Conservation (phyloP, 1,139 yeast genomes). For the Taiozyma sp. region DNA sequence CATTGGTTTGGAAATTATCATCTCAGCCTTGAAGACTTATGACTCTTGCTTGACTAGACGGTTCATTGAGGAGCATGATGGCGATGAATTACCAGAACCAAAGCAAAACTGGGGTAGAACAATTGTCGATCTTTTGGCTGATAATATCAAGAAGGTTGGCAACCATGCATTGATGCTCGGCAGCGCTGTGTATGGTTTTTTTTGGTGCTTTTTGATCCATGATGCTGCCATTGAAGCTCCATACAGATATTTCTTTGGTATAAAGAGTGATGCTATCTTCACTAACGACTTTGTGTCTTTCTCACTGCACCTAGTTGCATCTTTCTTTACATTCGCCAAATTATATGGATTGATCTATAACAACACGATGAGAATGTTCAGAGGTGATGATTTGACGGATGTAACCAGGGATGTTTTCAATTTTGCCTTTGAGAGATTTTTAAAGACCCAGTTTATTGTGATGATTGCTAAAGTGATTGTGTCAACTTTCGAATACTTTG, state of each 20-base stretch:
- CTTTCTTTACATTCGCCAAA: background rate
- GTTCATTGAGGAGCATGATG: conserved; percentile 20
- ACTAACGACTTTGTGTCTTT: conserved; percentile 17
- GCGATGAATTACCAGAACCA: conserved; percentile 9
- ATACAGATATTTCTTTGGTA: conserved; percentile 3
- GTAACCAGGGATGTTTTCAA: background rate
- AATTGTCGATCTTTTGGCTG: background rate
- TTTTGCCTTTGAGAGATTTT: conserved; percentile 1
- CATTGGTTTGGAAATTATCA: conserved; percentile 7
- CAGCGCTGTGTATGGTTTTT: background rate
- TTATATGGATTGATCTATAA: background rate
- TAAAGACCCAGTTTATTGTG: conserved; percentile 5
- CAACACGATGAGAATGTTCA: background rate
- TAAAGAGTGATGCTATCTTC: background rate
- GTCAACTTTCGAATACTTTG: conserved; percentile 7
- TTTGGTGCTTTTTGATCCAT: conserved; percentile 4
- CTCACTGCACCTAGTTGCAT: conserved; percentile 13
- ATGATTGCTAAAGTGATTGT: conserved; percentile 7
- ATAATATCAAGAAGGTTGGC: conserved; percentile 20
- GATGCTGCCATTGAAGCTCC: conserved; percentile 7
- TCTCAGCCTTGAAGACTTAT: conserved; percentile 5
- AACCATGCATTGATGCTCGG: conserved; percentile 5
- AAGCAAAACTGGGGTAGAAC: background rate
- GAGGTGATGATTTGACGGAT: background rate
- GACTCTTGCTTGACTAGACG: conserved; percentile 10